Evolutionary conservation across 2,329 filamentous ascomycete genomes (phyloP).

Genomic region (Trichoderma koningiopsis): DNA sequence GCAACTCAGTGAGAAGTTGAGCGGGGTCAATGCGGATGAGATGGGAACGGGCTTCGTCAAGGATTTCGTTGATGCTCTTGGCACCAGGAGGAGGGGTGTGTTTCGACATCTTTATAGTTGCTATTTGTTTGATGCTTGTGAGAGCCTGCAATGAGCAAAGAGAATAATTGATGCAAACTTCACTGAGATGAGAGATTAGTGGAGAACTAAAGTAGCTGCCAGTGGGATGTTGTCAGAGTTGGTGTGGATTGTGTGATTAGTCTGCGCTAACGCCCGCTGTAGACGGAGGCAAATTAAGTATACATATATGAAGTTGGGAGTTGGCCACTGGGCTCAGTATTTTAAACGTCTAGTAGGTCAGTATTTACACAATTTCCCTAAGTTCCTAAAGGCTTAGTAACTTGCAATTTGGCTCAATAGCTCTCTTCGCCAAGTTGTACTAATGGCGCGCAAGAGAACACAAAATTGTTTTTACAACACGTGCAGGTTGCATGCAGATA

Average conservation of each 20-base stretch:
- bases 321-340: too few relatives aligned
- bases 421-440: too few relatives aligned
- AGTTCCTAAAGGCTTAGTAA: too few relatives aligned
- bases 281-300: background rate
- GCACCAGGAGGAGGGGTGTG: conserved; percentile 25
- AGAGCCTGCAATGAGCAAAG: background rate
- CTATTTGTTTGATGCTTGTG: background rate
- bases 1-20: conserved; percentile 24
- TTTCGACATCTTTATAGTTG: conserved; percentile 17
- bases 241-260: background rate
- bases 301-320: too few relatives aligned
- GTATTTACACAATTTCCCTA: too few relatives aligned
- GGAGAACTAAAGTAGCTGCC: background rate
- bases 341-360: too few relatives aligned
- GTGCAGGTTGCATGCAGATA: too few relatives aligned
- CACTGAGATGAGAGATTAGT: background rate
- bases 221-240: background rate
- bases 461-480: too few relatives aligned
- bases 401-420: too few relatives aligned
- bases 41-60: conserved; percentile 25
- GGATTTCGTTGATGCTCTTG: conserved; percentile 26
- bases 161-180: background rate
- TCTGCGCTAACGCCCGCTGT: background rate
- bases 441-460: too few relatives aligned
- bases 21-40: conserved; percentile 18